Evolutionary conservation across 2,329 filamentous ascomycete genomes (phyloP).

Genomic region (Aspergillus novoparasiticus): DNA sequence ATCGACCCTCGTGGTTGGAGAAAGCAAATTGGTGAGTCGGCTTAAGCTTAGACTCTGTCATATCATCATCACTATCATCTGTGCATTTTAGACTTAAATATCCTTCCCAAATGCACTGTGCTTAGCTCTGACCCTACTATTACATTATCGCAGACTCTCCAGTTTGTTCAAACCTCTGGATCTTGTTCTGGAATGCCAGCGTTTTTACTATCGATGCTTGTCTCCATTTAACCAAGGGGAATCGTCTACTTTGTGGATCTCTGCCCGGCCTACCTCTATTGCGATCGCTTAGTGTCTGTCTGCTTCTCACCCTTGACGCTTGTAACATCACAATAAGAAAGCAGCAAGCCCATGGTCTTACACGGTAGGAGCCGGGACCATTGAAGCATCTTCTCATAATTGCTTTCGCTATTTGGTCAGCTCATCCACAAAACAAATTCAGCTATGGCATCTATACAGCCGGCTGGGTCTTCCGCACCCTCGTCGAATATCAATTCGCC

Average conservation of each 20-base stretch:
- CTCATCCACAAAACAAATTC: background rate
- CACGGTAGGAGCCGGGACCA: background rate
- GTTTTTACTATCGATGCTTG: background rate
- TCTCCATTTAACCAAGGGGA: background rate
- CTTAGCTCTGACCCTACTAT: background rate
- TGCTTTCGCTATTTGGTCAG: background rate
- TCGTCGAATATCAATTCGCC: constrained; percentile 43
- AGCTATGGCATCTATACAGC: constrained; percentile 37
- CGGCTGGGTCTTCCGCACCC: constrained; percentile 36
- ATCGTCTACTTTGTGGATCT: background rate
- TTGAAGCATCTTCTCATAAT: background rate
- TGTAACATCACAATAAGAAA: background rate
- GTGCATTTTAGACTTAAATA: background rate
- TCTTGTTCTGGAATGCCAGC: background rate
- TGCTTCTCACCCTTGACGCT: background rate
- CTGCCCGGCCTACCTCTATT: background rate
- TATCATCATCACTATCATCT: background rate
- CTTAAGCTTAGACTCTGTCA: background rate
- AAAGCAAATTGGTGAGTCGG: background rate
- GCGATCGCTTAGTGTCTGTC: background rate
- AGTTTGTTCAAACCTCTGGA: background rate
- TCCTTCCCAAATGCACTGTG: background rate
- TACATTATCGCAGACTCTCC: background rate
- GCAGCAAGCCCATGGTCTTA: background rate
- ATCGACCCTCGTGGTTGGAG: background rate